These are phyloP conservation scores for Roridomyces roridus DNA, from an alignment of 768 basidiomycete species.

Conservation along the genomic window DNA sequence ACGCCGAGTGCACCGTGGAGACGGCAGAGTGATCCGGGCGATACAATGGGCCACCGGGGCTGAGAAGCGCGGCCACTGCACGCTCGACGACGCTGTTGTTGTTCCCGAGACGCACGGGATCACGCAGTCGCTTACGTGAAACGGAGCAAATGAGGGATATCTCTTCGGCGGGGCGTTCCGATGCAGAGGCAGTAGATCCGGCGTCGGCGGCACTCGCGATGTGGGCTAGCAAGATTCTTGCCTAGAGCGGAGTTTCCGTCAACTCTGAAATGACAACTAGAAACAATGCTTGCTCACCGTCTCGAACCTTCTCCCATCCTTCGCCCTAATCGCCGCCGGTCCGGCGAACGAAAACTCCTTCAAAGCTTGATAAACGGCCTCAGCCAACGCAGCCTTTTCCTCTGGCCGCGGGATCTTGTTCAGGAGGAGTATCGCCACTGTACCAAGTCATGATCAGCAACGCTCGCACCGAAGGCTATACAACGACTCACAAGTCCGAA, in stretches of 20 bases:
- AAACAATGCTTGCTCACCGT: conserved; percentile 16
- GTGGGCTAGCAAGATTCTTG: conserved; percentile 23
- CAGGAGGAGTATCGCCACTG: conserved; percentile 31
- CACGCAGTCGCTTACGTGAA: conserved; percentile 28
- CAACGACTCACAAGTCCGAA: conserved; percentile 31
- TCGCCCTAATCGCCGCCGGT: conserved; percentile 21
- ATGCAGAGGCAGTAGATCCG: background rate
- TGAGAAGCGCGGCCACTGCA: conserved; percentile 18
- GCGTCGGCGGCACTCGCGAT: conserved; percentile 11
- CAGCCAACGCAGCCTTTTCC: conserved; percentile 32
- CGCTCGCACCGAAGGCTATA: background rate
- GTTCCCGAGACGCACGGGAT: conserved; percentile 30
- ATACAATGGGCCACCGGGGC: conserved; percentile 26
- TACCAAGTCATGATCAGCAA: background rate
- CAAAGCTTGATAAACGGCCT: conserved; percentile 29
- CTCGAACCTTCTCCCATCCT: conserved; percentile 24
- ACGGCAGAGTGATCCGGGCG: conserved; percentile 12
- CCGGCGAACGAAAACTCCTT: conserved; percentile 27
- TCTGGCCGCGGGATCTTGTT: conserved; percentile 27
- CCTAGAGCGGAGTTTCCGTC: conserved; percentile 4
- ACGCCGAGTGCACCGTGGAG: background rate
- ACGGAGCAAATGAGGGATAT: conserved; percentile 27
- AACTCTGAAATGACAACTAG: too few species aligned
- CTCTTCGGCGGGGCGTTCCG: conserved; percentile 24
- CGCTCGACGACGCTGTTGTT: conserved; percentile 28